Base-by-base conservation (phyloP, 371 early-diverging fungal species). In the Mucor velutinosus region DNA sequence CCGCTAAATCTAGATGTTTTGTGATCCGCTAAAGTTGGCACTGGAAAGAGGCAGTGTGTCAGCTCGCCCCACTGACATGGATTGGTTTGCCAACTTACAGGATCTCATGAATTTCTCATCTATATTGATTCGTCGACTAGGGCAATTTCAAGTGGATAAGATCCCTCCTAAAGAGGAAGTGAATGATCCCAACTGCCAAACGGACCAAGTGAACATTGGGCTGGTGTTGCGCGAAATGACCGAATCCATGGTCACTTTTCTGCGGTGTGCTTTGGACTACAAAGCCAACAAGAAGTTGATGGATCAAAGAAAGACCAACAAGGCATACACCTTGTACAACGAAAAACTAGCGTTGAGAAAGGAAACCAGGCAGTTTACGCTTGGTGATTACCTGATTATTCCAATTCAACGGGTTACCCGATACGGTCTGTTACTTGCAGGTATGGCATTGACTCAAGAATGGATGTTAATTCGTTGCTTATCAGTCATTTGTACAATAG, bases 381-480 rank as follows among this genome's bases (percentile, higher is more conserved):
- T 78, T 37, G 61, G 70, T 11, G 81, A 78, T 64, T 81, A 74
- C 47, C 33, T 81, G 21, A 81, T 81, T 45, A 76, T 78, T 41
- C 81, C 81, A 27, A 78, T 81, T 51, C 81, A 81, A 55, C 77
- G 81, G 17, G 66, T 78, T 6, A 70, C 77, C 27, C 64, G 81
- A 33, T 81, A 76, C 51, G 73, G 72, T 17, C 47, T 81, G 35
- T 53, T 81, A 30, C 56, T 81, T 27, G 64, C 77, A 62, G 80
- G 80, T 80, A 72, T 67, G 29, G 6, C 23, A 23, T 47, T 37
- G 14, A 0, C 4, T 4, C 14, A 41, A 8, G 43, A 8, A 19
- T 23, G 5, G 12, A 27, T 25, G 47, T 47, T 45, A 30, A 27
- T 37, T 37, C 1, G 6, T 12, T 32, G 4, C 33, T 58, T 21